phyloP scores from a whole-genome alignment of 768 basidiomycete genomes.

The Thelephora aurantiotincta region DNA sequence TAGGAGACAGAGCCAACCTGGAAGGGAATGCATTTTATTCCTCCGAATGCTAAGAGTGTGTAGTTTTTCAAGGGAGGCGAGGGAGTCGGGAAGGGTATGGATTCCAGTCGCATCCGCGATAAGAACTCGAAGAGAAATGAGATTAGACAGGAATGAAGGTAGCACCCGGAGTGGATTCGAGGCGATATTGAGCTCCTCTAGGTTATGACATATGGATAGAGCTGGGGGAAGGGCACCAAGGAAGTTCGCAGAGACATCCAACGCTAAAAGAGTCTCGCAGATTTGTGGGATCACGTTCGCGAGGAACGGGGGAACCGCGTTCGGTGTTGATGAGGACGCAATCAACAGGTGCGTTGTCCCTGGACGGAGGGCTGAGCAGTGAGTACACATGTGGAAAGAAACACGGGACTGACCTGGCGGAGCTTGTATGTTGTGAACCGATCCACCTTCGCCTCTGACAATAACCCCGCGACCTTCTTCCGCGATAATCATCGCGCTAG shows the following conservation, averaged over 20 bases:
- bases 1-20: constrained; percentile 93
- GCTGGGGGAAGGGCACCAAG: constrained; percentile 72
- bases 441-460: constrained; percentile 51
- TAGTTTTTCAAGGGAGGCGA: constrained; percentile 61
- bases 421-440: constrained; percentile 48
- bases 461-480: constrained; percentile 81
- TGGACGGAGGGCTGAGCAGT: constrained; percentile 17
- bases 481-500: constrained; percentile 63
- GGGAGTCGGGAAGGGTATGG: constrained; percentile 54
- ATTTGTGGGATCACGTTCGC: constrained; percentile 58
- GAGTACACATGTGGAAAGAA: constrained; percentile 3
- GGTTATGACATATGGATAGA: constrained; percentile 60
- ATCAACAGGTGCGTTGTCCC: constrained; percentile 92
- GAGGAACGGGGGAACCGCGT: constrained; percentile 66
- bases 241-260: constrained; percentile 88
- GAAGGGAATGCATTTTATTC: constrained; percentile 79
- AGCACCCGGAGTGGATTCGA: constrained; percentile 85
- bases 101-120: constrained; percentile 89
- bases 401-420: constrained; percentile 45
- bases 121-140: constrained; percentile 70
- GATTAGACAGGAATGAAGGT: constrained; percentile 74
- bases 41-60: constrained; percentile 83
- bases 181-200: constrained; percentile 91
- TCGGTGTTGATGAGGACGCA: constrained; percentile 66
- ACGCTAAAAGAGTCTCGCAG: constrained; percentile 64